These are phyloP conservation scores for Rhizopogon vesiculosus DNA, from an alignment of 768 basidiomycete species.

Conservation along the genomic window DNA sequence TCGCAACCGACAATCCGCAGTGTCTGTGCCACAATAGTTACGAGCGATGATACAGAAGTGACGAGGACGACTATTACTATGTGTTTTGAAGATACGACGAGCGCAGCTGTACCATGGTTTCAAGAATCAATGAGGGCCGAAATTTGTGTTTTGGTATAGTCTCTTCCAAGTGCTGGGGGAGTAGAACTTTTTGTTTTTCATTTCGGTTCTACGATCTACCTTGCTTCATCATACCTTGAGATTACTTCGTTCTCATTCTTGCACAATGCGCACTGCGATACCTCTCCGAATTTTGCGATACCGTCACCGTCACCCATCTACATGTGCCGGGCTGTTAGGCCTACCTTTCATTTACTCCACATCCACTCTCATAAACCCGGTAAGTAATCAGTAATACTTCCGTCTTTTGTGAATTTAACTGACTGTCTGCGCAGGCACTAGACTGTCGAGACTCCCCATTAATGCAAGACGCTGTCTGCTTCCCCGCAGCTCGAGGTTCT, in stretches of 20 bases:
- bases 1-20: slow-evolving; percentile 27
- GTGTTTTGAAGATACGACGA: background rate
- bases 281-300: slow-evolving; percentile 5
- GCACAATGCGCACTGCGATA: background rate
- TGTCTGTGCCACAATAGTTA: slow-evolving; percentile 22
- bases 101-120: background rate
- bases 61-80: slow-evolving; percentile 18
- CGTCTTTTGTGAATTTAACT: too few relatives aligned
- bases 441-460: too few relatives aligned
- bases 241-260: too few relatives aligned
- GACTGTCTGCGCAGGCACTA: too few relatives aligned
- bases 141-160: background rate
- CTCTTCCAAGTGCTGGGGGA: background rate
- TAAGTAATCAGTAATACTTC: too few relatives aligned
- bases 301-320: too few relatives aligned
- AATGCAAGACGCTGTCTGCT: too few relatives aligned
- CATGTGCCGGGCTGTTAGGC: too few relatives aligned
- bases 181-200: background rate
- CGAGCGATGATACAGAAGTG: slow-evolving; percentile 25
- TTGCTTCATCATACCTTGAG: background rate
- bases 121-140: background rate
- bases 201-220: background rate
- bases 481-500: too few relatives aligned
- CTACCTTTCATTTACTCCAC: too few relatives aligned
- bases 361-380: too few relatives aligned